phyloP scores from a whole-genome alignment of 306 rosid species.

The Lathyrus tuberosus region DNA sequence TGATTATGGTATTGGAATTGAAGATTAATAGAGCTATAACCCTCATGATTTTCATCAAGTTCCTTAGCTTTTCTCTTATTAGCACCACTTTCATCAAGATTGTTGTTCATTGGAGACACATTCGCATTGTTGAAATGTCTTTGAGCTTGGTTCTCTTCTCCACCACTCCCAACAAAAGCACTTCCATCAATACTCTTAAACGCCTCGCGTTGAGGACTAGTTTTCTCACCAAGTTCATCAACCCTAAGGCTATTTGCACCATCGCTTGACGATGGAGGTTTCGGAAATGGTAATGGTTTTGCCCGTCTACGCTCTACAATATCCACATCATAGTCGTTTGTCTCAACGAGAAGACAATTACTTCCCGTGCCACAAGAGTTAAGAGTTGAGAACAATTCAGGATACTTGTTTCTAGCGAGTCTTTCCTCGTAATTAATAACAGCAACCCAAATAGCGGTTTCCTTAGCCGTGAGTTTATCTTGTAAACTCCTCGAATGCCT shows the following conservation, averaged over 20 bases:
- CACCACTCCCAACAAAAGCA: neutral
- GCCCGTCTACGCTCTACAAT: neutral
- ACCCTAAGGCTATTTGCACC: neutral
- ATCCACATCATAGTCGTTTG: neutral
- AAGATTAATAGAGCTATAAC: neutral
- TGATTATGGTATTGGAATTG: neutral
- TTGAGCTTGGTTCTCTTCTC: neutral
- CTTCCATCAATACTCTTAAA: neutral
- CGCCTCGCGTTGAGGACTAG: no score
- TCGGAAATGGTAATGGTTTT: neutral
- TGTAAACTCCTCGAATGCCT: slow-evolving; percentile 62
- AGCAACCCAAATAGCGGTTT: slow-evolving; percentile 66
- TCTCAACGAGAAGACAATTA: neutral
- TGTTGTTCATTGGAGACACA: neutral
- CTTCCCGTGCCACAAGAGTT: no score
- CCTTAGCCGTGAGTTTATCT: slow-evolving; percentile 75
- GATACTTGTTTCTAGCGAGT: slow-evolving; percentile 41
- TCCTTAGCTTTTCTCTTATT: slow-evolving; percentile 19
- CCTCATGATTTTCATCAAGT: neutral
- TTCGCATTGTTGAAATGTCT: neutral
- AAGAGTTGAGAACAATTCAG: neutral
- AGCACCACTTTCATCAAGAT: neutral
- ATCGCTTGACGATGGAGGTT: neutral
- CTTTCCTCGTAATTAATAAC: slow-evolving; percentile 59
- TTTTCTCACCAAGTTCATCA: neutral